These are phyloP conservation scores for Populus alba DNA, from an alignment of 345 rosid genomes.

Conservation along the genomic window DNA sequence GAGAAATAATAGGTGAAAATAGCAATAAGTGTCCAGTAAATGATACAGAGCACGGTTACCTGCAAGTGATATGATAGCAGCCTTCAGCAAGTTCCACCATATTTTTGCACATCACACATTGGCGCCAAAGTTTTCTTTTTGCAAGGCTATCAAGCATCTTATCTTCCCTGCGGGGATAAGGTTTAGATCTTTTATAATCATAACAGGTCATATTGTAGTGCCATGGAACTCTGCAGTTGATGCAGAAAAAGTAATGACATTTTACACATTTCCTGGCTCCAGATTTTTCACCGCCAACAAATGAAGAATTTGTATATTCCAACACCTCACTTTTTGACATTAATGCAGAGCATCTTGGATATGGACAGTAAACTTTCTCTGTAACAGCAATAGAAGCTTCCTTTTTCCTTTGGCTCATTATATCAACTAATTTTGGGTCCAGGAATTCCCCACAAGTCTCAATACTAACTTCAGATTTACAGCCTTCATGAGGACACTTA, in stretches of 20 bases:
- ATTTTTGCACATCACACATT: constrained; percentile 45
- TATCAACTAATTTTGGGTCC: constrained; percentile 59
- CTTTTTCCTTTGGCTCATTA: constrained; percentile 51
- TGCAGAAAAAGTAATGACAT: constrained; percentile 54
- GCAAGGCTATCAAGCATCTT: constrained; percentile 42
- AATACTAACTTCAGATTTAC: constrained; percentile 53
- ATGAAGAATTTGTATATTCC: constrained; percentile 33
- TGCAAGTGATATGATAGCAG: constrained; percentile 63
- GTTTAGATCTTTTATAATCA: constrained; percentile 43
- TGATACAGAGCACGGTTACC: constrained; percentile 29
- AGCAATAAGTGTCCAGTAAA: too few relatives aligned
- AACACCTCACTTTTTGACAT: constrained; percentile 55
- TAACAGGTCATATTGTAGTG: constrained; percentile 48
- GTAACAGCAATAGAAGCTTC: constrained; percentile 58
- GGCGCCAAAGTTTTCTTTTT: constrained; percentile 42
- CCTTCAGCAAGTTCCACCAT: constrained; percentile 53
- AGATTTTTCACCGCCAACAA: constrained; percentile 24
- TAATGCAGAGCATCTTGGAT: constrained; percentile 68
- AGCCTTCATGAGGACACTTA: constrained; percentile 65
- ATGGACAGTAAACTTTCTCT: constrained; percentile 76
- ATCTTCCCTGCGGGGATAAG: constrained; percentile 40
- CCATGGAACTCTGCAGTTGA: constrained; percentile 74
- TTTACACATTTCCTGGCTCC: constrained; percentile 64
- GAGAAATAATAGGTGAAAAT: too few relatives aligned
- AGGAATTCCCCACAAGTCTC: constrained; percentile 51